Evolutionary conservation across 257 asterid species (phyloP).

Genomic region (Scutellaria minor): DNA sequence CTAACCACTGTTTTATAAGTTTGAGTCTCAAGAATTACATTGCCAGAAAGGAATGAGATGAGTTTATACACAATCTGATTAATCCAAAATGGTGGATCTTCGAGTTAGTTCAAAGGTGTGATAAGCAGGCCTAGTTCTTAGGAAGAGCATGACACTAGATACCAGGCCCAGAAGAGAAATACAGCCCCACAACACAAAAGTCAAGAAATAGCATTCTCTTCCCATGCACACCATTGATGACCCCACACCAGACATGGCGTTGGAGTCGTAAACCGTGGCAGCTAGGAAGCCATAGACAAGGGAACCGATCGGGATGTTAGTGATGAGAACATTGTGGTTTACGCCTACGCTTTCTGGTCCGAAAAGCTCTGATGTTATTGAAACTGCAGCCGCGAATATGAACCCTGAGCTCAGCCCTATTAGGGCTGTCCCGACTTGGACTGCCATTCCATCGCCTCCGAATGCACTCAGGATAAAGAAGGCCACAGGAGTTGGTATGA

Average conservation of each 20-base stretch:
- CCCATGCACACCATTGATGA: slow-evolving; percentile 79
- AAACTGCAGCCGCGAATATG: slow-evolving; percentile 87
- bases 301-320: slow-evolving; percentile 89
- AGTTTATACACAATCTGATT: not conserved
- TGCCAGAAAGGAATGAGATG: too few relatives aligned
- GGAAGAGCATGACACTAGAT: slow-evolving; percentile 63
- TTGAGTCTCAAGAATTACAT: too few relatives aligned
- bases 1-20: too few relatives aligned
- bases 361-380: slow-evolving; percentile 89
- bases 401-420: slow-evolving; percentile 94
- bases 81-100: slow-evolving; percentile 34
- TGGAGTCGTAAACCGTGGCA: slow-evolving; percentile 68
- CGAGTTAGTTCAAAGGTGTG: slow-evolving; percentile 56
- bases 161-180: slow-evolving; percentile 72
- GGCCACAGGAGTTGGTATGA: slow-evolving; percentile 75
- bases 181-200: slow-evolving; percentile 90
- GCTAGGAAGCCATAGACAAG: slow-evolving; percentile 80
- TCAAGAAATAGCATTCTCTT: slow-evolving; percentile 63
- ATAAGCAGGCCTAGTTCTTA: slow-evolving; percentile 73
- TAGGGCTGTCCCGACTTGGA: slow-evolving; percentile 73
- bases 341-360: slow-evolving; percentile 80
- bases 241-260: slow-evolving; percentile 36
- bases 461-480: slow-evolving; percentile 56
- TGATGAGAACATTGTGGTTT: slow-evolving; percentile 88
- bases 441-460: slow-evolving; percentile 47